Evolutionary conservation across 148 eudicot genomes (phyloP), one percentile per base, ranked within the genome.

Genomic region (Talinum fruticosum): DNA sequence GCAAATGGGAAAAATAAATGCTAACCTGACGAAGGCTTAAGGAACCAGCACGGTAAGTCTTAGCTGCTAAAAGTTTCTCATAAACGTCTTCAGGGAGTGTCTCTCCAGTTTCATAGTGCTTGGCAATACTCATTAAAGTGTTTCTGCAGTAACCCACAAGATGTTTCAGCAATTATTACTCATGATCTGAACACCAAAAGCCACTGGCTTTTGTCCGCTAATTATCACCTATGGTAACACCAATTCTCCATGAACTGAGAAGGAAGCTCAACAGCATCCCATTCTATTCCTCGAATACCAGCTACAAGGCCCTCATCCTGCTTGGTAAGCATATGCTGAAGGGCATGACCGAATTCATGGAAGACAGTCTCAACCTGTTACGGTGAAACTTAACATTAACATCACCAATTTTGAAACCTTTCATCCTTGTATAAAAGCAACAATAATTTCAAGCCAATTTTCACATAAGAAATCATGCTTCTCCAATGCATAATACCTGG

Each of bases 261-360:
- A 37, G 99, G 99, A 69, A 96, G 87, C 87, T 96, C 99, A 75
- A 96, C 97, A 74, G 99, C 99, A 89, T 93, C 99, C 99, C 97
- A 93, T 85, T 96, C 97, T 61, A 96, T 86, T 44, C 93, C 93
- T 77, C 99, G 87, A 74, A 93, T 96, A 76, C 97, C 99, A 85
- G 99, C 89, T 80, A 96, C 94, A 77, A 90, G 90, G 79, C 99
- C 97, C 87, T 96, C 99, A 86, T 96, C 97, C 81, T 96, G 97
- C 81, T 82, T 90, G 24, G 99, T 96, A 44, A 96, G 88, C 99
- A 96, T 91, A 81, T 96, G 97, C 87, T 93, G 99, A 87, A 96
- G 99, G 34, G 99, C 97, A 87, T 96, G 99, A 71, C 99, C 99
- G 78, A 96, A 96, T 82, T 96, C 97, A 89, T 96, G 99, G 87